Percentiles rank a stretch among this genome's conserved stretches.
phyloP scores from a whole-genome alignment of 257 asterid species.

The Solanum chaucha region DNA sequence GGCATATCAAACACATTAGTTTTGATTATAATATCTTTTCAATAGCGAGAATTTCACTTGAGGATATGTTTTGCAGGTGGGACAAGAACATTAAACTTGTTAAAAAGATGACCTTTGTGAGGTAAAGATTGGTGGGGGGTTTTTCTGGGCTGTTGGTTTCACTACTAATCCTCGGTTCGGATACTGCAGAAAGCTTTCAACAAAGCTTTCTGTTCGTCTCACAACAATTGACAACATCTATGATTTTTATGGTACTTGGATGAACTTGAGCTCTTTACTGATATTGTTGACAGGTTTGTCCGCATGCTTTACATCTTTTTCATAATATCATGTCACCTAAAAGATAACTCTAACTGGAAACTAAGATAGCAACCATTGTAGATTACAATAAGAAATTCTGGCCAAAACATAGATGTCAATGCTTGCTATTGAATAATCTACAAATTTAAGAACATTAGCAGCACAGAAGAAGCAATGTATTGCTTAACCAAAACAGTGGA shows the following conservation, averaged over 20 bases:
- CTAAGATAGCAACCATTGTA: not conserved
- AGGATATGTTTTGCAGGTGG: slow-evolving; percentile 13
- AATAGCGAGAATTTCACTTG: not conserved
- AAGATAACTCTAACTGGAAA: not conserved
- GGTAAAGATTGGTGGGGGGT: slow-evolving; percentile 23
- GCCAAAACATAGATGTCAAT: not conserved
- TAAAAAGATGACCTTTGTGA: slow-evolving; percentile 12
- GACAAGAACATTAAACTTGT: slow-evolving; percentile 6
- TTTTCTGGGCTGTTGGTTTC: slow-evolving; percentile 18
- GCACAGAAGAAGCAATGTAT: not conserved
- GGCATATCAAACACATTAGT: not conserved
- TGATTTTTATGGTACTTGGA: slow-evolving; percentile 19
- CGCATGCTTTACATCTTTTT: not conserved
- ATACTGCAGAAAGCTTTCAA: not conserved
- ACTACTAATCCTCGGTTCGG: slow-evolving; percentile 3
- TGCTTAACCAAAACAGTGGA: not conserved
- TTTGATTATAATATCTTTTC: not conserved
- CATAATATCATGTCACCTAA: not conserved
- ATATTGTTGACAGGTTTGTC: slow-evolving; percentile 13
- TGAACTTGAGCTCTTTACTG: slow-evolving; percentile 21
- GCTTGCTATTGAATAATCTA: not conserved
- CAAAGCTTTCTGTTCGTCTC: not conserved
- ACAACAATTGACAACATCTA: slow-evolving; percentile 14
- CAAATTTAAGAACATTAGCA: not conserved
- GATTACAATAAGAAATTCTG: not conserved